Evolutionary conservation across 306 rosid genomes (phyloP), one percentile per base, ranked within the genome.

Genomic region (Quercus suber): DNA sequence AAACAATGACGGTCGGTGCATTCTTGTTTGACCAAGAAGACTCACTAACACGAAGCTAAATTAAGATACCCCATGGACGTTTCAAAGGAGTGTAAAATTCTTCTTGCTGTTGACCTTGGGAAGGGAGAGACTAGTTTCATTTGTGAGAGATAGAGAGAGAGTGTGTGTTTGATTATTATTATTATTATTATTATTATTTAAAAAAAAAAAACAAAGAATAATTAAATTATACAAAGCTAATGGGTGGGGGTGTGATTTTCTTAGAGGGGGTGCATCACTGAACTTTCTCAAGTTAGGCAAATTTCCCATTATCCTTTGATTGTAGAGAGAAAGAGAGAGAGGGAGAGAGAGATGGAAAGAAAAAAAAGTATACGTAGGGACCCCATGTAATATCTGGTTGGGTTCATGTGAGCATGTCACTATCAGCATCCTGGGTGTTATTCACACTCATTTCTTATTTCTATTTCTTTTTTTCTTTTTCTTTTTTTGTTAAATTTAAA

Each of bases 391-490:
- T 85, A 85, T 85, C 86, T 83, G 84, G 84, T 88, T 79, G 84
- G 79, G 79, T 79, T 88, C 88, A 88, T 83, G 91, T 85, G 89
- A 85, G 78, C 79, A 28, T 83, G 89, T 83, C 87, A 74, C 71
- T 76, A 58, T 88, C 91, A 67, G 59, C 84, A 83, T 78, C 86
- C 85, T 80, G 76, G 71, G 78, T 76, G 84, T 58, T 43, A 71
- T 53, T 56, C 79, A 74, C 51, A 33, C 72, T 77, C 65, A 56
- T 33, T 76, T 58, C 45, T 69, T 31, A 5, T 41, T 10, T 78
- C 3, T 35, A 51, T 52, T 23, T 8, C 1, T 52, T 35, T 57
- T 12, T 5, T n/a, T n/a, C 19, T 17, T 3, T 52, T n/a, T 15
- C 45, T 25, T 2, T 35, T 13, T 6, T 19, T 2, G 1, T 58